These are phyloP conservation scores for Phytophthora fragariaefolia DNA, from an alignment of 352 stramenopile species.

Conservation along the genomic window DNA sequence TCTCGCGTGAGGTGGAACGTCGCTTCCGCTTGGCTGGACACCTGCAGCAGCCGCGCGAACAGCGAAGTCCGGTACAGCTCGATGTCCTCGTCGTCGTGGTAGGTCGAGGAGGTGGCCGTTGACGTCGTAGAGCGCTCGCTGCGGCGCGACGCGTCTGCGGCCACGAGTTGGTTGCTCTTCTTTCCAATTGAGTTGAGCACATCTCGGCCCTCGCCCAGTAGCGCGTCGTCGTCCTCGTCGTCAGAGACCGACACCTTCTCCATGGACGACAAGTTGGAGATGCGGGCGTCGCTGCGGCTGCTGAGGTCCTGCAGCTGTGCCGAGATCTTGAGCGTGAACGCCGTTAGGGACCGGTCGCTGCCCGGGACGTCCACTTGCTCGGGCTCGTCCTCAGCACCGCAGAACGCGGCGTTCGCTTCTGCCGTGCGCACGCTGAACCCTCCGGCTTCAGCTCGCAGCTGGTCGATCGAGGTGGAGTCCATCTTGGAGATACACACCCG, in stretches of 20 bases:
- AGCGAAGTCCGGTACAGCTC: conserved; percentile 48
- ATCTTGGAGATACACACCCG: conserved; percentile 42
- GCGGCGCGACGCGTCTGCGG: conserved; percentile 27
- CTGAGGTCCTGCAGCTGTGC: conserved; percentile 36
- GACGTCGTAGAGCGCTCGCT: conserved; percentile 43
- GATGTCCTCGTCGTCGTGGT: conserved; percentile 29
- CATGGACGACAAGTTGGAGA: conserved; percentile 43
- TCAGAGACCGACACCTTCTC: conserved; percentile 39
- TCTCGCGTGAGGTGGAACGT: conserved; percentile 50
- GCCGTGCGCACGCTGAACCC: conserved; percentile 13
- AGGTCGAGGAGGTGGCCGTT: conserved; percentile 37
- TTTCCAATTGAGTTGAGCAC: conserved; percentile 49
- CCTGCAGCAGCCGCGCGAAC: conserved; percentile 47
- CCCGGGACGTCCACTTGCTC: conserved; percentile 36
- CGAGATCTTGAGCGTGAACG: conserved; percentile 44
- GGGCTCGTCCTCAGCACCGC: conserved; percentile 16
- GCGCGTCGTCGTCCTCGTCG: conserved; percentile 37
- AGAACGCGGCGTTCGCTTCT: conserved; percentile 22
- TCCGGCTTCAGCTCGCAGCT: conserved; percentile 27
- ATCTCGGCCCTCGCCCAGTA: conserved; percentile 34
- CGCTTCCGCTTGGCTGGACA: conserved; percentile 46
- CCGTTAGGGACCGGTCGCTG: conserved; percentile 37
- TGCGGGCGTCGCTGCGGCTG: conserved; percentile 24
- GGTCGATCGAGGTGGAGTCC: conserved; percentile 36
- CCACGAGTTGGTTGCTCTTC: conserved; percentile 28